phyloP scores from a whole-genome alignment of 2,329 filamentous ascomycete genomes.

The Penicillium sp. region DNA sequence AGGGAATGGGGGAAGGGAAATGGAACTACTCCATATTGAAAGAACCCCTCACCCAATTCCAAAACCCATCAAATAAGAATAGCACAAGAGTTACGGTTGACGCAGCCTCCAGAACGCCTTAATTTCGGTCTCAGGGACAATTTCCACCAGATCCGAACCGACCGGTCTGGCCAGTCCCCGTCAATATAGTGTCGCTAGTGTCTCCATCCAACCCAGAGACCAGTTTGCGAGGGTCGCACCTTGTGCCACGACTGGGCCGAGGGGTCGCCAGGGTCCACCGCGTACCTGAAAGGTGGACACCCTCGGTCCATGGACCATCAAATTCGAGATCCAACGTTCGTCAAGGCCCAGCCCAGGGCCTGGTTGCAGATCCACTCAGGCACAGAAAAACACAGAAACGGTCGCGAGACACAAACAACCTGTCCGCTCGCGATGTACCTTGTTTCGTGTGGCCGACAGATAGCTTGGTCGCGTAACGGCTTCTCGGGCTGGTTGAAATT shows the following conservation, averaged over 20 bases:
- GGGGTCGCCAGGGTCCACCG: constrained; percentile 10
- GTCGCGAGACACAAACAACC: background rate
- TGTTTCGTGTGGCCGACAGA: background rate
- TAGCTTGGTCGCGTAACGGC: background rate
- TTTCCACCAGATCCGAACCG: background rate
- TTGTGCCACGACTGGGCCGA: background rate
- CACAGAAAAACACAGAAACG: background rate
- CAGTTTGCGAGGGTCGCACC: background rate
- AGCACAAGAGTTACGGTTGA: background rate
- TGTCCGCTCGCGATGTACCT: background rate
- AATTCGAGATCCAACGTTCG: constrained; percentile 6
- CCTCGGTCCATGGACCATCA: constrained; percentile 13
- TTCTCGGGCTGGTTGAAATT: background rate
- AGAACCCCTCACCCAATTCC: background rate
- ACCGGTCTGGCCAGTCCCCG: background rate
- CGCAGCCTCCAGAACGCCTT: constrained; percentile 1
- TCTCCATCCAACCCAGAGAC: constrained; percentile 1
- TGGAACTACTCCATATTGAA: background rate
- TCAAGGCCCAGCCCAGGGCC: background rate
- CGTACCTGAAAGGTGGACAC: constrained; percentile 13
- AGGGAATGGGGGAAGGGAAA: background rate
- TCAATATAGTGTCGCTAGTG: background rate
- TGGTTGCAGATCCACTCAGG: constrained; percentile 2
- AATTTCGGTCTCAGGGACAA: constrained; percentile 1
- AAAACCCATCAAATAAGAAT: constrained; percentile 4